Conservation (phyloP, 2,329 filamentous ascomycete species). For the Triangularia setosa region DNA sequence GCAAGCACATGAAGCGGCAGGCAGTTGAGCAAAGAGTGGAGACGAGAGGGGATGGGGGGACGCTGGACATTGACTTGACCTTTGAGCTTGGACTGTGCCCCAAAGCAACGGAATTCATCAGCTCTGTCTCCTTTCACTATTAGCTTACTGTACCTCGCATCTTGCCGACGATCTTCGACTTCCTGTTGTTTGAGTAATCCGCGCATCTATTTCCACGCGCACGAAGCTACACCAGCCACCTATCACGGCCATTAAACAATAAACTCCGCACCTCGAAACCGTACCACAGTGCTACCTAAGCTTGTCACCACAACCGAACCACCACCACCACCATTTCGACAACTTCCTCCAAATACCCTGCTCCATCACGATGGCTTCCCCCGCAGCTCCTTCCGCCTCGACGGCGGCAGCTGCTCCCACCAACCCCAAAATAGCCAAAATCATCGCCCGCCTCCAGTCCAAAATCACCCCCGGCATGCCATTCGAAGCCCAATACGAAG, state of each 20-base stretch:
- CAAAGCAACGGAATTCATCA: neutral
- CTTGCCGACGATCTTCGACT: neutral
- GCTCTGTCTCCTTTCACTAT: neutral
- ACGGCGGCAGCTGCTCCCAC: neutral
- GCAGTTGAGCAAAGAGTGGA: neutral
- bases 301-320: neutral
- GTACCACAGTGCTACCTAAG: neutral
- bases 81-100: neutral
- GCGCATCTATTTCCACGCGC: neutral
- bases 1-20: neutral
- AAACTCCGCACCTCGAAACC: too few relatives aligned
- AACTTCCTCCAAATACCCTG: neutral
- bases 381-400: constrained; percentile 26
- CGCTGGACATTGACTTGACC: neutral
- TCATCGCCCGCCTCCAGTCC: constrained; percentile 67
- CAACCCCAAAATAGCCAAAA: constrained; percentile 48
- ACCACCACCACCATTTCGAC: neutral
- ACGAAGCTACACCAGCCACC: neutral
- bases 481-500: constrained; percentile 64
- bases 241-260: too few relatives aligned
- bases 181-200: neutral
- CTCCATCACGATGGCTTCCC: neutral
- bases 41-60: neutral
- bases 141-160: neutral
- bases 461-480: constrained; percentile 62